Base-by-base conservation (phyloP, 768 basidiomycete species). In the Russula ochroleuca region DNA sequence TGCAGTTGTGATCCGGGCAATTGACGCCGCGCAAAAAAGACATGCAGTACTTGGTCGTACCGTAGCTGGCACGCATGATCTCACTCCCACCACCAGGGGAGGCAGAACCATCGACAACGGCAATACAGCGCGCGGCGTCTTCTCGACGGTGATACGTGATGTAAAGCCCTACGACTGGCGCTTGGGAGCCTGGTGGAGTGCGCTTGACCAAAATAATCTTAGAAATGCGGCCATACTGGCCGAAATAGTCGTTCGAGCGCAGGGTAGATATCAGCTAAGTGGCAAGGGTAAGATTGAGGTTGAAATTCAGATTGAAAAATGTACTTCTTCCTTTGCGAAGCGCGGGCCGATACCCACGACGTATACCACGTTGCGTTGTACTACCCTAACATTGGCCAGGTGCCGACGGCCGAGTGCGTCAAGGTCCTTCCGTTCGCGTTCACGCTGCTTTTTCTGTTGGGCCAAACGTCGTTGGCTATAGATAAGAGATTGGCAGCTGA, bases 11-110 rank as follows among this genome's bases (percentile, higher is more conserved):
- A 70, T 93, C 93, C 62, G 86, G 82, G 75, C 97, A 99, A 64
- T 81, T 81, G 40, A 83, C 81, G 21, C 92, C 86, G 47, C 95
- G 89, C 65, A 99, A 82, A 73, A 97, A 98, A 4, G 87, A 81
- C 85, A 98, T 94, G 76, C 97, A 99, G 71, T 99, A 99, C 74
- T 97, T 92, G 37, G 96, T 96, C 17, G 95, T 98, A 31, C 97
- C 97, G 73, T 92, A 88, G 71, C 92, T 95, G 19, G 94, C 96
- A 65, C 92, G 83, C 85, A 99, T 88, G 49, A 92, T 81, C 64
- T 95, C 90, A 23, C 88, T 86, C 40, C 90, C 88, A 52, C 93
- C 94, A 15, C 88, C 86, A n/a, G 95, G 94, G 15, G 94, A 92
- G 23, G 87, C 79, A 28, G 91, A 85, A 2, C 97, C 95, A 75